Percentiles rank a stretch among this genome's conserved stretches.
Conservation (phyloP, 2,329 filamentous ascomycete species). For the Penicillium sp. region DNA sequence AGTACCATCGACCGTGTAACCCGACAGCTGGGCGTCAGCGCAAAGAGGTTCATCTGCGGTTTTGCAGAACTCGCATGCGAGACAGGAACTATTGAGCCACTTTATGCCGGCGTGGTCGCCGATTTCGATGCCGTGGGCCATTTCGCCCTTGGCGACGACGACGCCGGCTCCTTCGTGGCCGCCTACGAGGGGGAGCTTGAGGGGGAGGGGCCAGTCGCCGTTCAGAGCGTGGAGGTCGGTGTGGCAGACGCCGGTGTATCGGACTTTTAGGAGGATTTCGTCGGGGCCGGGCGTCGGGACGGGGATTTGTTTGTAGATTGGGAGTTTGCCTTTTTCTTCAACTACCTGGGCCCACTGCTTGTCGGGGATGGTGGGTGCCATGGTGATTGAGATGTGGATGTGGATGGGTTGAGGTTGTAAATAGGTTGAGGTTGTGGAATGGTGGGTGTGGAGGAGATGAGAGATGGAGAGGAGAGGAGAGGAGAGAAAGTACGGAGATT, state of each 20-base stretch:
- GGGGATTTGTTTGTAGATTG: conserved; percentile 58
- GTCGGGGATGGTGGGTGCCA: conserved; percentile 56
- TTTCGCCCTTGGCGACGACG: conserved; percentile 71
- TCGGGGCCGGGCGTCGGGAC: conserved; percentile 77
- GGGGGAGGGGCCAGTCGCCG: conserved; percentile 82
- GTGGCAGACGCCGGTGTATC: conserved; percentile 87
- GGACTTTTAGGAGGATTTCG: conserved; percentile 88
- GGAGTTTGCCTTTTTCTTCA: conserved; percentile 71
- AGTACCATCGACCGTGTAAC: conserved; percentile 86
- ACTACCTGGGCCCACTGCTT: conserved; percentile 91
- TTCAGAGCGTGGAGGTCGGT: conserved; percentile 78
- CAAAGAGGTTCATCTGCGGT: conserved; percentile 79
- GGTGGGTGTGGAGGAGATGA: not conserved
- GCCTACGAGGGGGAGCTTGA: conserved; percentile 80
- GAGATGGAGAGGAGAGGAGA: not conserved
- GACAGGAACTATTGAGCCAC: conserved; percentile 86
- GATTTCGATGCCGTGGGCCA: conserved; percentile 72
- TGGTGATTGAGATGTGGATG: conserved; percentile 3
- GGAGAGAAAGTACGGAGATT: not conserved
- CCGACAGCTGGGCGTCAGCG: conserved; percentile 67
- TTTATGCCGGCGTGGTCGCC: conserved; percentile 86
- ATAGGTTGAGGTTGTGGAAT: not conserved
- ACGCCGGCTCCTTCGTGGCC: conserved; percentile 75
- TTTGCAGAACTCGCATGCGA: conserved; percentile 78
- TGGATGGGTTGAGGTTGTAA: not conserved